Evolutionary conservation across 1,139 yeast species (phyloP).

Genomic region (Sugiyamaella castrensis): DNA sequence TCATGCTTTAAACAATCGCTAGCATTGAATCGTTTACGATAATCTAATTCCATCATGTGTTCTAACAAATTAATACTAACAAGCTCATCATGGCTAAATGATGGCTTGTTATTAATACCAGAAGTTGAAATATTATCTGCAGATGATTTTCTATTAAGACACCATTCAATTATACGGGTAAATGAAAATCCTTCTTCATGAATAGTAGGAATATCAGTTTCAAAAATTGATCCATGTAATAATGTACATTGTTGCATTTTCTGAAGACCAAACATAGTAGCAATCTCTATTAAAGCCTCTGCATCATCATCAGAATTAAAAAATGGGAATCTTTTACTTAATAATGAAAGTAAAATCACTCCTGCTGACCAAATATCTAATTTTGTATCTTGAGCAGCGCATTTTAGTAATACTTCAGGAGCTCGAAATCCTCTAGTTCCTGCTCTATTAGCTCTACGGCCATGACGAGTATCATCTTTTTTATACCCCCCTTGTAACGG

Average conservation of each 20-base stretch:
- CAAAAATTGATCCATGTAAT: constrained; percentile 86
- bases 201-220: constrained; percentile 53
- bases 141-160: constrained; percentile 25
- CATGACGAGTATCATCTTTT: constrained; percentile 53
- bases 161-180: constrained; percentile 41
- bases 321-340: constrained; percentile 75
- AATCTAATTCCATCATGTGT: constrained; percentile 57
- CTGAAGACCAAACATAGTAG: constrained; percentile 78
- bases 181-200: constrained; percentile 38
- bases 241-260: constrained; percentile 73
- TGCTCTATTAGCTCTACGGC: constrained; percentile 93
- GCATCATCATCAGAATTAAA: constrained; percentile 89
- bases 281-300: constrained; percentile 83
- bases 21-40: constrained; percentile 54
- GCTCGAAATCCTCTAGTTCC: constrained; percentile 98
- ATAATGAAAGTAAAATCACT: constrained; percentile 69
- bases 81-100: constrained; percentile 30
- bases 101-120: constrained; percentile 28
- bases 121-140: constrained; percentile 15
- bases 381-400: constrained; percentile 77
- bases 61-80: constrained; percentile 53
- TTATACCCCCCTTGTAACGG: constrained; percentile 35
- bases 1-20: constrained; percentile 52
- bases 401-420: constrained; percentile 86
- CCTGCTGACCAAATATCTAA: constrained; percentile 95